phyloP scores from a whole-genome alignment of 2,329 filamentous ascomycete genomes.

The Sporothrix brunneoviolacea region DNA sequence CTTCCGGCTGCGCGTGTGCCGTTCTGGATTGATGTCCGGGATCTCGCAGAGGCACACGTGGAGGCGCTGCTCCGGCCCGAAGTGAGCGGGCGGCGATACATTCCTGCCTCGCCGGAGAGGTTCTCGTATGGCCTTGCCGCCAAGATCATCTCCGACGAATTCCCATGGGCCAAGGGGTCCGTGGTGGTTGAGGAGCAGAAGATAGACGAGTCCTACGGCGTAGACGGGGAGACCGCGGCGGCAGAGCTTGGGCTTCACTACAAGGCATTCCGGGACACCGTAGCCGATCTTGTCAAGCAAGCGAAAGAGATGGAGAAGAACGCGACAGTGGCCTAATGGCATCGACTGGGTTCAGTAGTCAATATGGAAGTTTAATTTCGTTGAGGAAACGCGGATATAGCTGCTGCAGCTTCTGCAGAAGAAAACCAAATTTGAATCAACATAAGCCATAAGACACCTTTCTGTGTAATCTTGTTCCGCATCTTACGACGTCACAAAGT shows the following conservation, averaged over 20 bases:
- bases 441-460: no score
- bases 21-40: conserved; percentile 14
- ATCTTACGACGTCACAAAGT: no score
- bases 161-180: conserved; percentile 27
- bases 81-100: conserved; percentile 22
- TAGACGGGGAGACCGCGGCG: conserved; percentile 12
- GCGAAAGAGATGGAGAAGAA: neutral
- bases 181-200: conserved; percentile 7
- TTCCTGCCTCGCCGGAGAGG: conserved; percentile 31
- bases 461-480: no score
- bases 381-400: no score
- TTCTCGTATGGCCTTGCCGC: conserved; percentile 41
- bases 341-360: no score
- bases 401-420: no score
- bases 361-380: no score
- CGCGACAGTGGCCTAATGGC: no score
- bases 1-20: conserved; percentile 12
- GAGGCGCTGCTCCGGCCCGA: conserved; percentile 6
- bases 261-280: conserved; percentile 12
- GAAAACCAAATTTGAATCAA: no score
- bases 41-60: conserved; percentile 9
- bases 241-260: conserved; percentile 9
- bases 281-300: conserved; percentile 9
- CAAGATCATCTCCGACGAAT: conserved; percentile 34
- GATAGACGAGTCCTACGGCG: conserved; percentile 11